A percentile compares a stretch with the other conserved stretches of the same genome.
Conservation (phyloP, 2,329 filamentous ascomycete species). For the Diaporthe ampelina region DNA sequence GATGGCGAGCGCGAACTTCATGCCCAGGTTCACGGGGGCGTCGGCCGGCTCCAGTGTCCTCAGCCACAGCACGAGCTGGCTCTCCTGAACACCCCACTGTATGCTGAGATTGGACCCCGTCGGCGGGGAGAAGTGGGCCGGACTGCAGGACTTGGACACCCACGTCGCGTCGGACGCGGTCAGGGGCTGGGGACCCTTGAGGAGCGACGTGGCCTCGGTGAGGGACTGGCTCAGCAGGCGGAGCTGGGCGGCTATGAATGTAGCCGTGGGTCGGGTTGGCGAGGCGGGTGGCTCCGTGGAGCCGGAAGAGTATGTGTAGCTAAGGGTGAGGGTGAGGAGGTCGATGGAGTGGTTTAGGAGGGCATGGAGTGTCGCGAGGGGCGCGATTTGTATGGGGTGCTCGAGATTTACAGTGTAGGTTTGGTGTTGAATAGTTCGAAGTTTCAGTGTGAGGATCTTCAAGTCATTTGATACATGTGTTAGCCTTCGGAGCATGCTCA, state of each 20-base stretch:
- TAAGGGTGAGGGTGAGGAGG: conserved; percentile 80
- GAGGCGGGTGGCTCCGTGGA: conserved; percentile 69
- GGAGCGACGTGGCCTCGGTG: conserved; percentile 63
- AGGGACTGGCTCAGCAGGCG: conserved; percentile 69
- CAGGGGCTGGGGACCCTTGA: conserved; percentile 66
- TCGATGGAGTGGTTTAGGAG: conserved; percentile 87
- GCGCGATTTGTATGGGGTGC: conserved; percentile 72
- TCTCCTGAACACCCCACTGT: conserved; percentile 78
- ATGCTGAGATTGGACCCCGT: conserved; percentile 78
- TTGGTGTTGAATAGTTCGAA: conserved; percentile 74
- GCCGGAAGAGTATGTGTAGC: conserved; percentile 71
- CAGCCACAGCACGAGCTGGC: conserved; percentile 77
- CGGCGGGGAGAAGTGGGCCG: conserved; percentile 59
- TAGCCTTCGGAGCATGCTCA: background rate
- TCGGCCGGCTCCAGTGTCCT: conserved; percentile 78
- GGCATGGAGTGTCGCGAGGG: conserved; percentile 80
- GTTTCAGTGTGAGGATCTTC: conserved; percentile 82
- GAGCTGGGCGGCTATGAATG: conserved; percentile 69
- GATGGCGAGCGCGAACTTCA: conserved; percentile 79
- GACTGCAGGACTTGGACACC: conserved; percentile 59
- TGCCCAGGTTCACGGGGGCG: conserved; percentile 72
- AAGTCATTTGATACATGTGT: background rate
- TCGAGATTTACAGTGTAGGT: conserved; percentile 63
- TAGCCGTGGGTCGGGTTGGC: conserved; percentile 54
- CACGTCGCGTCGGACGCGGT: conserved; percentile 57